A percentile compares a stretch with the other conserved stretches of the same genome.
Conservation (phyloP, 257 asterid species). For the Solanum ossicruentum region DNA sequence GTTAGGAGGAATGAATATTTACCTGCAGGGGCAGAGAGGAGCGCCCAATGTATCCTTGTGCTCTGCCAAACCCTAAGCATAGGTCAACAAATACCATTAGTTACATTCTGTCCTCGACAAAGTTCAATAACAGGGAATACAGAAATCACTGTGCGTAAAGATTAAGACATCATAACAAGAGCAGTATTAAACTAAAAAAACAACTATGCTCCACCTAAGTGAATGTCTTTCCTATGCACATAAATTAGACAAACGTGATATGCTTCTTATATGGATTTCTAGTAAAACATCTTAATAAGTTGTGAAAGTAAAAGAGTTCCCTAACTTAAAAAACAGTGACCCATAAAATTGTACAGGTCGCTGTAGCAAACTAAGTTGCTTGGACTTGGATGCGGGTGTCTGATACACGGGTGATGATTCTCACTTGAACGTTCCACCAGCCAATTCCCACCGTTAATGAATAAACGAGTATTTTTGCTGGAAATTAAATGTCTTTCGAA, state of each 20-base stretch:
- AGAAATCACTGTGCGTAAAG: neutral
- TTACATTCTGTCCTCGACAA: neutral
- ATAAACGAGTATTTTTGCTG: no score
- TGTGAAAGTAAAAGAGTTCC: neutral
- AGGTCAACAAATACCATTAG: neutral
- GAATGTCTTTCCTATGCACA: neutral
- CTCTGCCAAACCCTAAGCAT: constrained; percentile 85
- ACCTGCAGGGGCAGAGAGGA: constrained; percentile 97
- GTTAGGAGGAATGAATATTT: neutral
- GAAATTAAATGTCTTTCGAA: no score
- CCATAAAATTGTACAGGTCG: neutral
- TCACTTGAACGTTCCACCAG: no score
- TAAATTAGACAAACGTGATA: neutral
- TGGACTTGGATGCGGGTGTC: no score
- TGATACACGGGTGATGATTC: no score
- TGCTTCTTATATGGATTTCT: neutral
- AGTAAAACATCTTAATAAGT: neutral
- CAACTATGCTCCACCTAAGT: neutral
- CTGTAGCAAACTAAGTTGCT: neutral
- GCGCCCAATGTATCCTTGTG: constrained; percentile 95
- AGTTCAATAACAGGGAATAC: neutral
- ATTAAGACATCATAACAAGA: neutral
- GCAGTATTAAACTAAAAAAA: neutral
- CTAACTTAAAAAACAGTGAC: neutral
- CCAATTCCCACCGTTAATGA: no score